Evolutionary conservation across 495 filamentous ascomycete genomes (phyloP), one percentile per base, ranked within the genome.

Genomic region (Neurospora sp.): DNA sequence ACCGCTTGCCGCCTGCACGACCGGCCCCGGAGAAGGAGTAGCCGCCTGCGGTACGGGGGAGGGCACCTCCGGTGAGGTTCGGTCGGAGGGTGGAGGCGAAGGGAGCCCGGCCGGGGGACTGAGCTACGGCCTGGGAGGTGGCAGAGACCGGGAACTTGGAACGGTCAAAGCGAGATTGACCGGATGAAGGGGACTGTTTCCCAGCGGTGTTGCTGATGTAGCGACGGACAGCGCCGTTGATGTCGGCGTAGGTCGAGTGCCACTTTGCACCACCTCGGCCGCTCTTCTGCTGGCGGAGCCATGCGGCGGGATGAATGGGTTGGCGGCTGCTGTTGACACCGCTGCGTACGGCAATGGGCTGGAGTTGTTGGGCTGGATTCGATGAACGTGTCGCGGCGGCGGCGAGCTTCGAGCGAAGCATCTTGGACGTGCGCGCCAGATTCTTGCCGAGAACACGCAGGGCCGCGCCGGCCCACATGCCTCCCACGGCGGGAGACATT

Each of bases 1-100:
- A 94, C 68, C 96, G 87, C 18, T 89, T 90, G 41, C 93, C 90
- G 40, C 91, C 91, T 44, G 89, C 81, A 20, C 92, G 87, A 22
- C 91, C 91, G 69, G 87, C 87, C 22, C 87, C 87, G 27, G 92
- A 91, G 20, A 93, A 79, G 38, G 88, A 85, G 83, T 98, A 98
- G 3, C 96, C 96, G 71, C 94, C 93, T 18, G 94, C 91, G 16
- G 93, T 92, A 38, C 96, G 89, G 42, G 91, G 88, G 41, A 99
- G 83, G 7, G 92, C 90, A 44, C 96, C 96, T 35, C 95, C 96
- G 1, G 94, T 97, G 61, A 99, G 84, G 76, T 96, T 98, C 4
- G 96, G 96, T 9, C 96, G 91, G 7, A 98, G 89, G 35, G 95
- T 92, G 1, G 90, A 94, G 2, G 94, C 93, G 79, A 98, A 99